Evolutionary conservation across 208 protist species (phyloP).

Genomic region (Acanthamoeba divionensis): DNA sequence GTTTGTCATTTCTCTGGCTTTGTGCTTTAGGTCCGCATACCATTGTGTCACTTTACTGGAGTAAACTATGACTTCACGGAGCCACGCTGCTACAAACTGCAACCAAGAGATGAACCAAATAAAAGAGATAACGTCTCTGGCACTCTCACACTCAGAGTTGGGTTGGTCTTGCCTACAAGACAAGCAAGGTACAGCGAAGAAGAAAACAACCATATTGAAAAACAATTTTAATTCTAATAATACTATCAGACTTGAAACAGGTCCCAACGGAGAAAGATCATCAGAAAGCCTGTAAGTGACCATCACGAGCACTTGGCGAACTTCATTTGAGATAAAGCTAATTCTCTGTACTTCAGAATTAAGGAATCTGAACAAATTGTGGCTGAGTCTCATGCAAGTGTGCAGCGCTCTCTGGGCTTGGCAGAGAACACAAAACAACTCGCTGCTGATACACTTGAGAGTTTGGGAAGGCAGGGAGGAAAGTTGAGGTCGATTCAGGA

Average conservation of each 20-base stretch:
- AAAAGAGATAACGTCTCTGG: background rate
- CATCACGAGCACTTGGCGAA: background rate
- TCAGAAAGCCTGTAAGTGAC: background rate
- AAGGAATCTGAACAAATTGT: background rate
- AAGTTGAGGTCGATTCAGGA: background rate
- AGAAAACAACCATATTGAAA: background rate
- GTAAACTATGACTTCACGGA: background rate
- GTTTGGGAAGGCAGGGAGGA: background rate
- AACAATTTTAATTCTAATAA: background rate
- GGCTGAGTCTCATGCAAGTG: background rate
- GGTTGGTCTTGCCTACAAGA: background rate
- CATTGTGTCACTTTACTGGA: background rate
- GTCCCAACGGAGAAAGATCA: background rate
- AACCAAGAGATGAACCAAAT: background rate
- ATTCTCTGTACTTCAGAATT: background rate
- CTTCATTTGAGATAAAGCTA: background rate
- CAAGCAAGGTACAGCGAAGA: background rate
- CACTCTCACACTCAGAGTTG: background rate
- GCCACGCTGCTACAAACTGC: background rate
- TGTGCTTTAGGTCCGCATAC: background rate
- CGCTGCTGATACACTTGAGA: background rate
- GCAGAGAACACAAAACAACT: background rate
- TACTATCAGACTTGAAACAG: background rate
- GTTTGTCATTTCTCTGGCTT: no score
- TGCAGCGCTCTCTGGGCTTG: background rate